phyloP scores from a whole-genome alignment of 352 stramenopile genomes.

The Plasmopara halstedii region DNA sequence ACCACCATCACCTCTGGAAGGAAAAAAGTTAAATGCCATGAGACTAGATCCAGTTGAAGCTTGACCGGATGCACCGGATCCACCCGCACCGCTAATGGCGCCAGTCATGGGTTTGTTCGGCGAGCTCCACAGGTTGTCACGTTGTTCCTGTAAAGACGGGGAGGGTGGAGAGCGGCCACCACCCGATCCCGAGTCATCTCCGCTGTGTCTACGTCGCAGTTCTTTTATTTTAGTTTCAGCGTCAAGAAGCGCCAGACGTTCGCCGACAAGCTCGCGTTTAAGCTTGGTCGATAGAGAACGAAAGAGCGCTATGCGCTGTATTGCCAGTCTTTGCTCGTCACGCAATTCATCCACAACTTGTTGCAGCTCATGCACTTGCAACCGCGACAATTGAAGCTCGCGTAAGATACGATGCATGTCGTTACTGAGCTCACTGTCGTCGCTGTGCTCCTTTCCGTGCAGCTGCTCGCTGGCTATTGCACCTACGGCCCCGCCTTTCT shows the following conservation, averaged over 20 bases:
- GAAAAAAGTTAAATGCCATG: constrained; percentile 64
- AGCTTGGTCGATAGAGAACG: constrained; percentile 49
- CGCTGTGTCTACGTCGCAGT: constrained; percentile 26
- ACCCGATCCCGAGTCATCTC: constrained; percentile 13
- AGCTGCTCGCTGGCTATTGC: constrained; percentile 23
- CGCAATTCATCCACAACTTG: constrained; percentile 44
- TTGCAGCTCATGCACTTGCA: constrained; percentile 29
- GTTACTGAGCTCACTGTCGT: constrained; percentile 13
- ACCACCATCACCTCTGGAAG: constrained; percentile 16
- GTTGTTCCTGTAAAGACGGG: constrained; percentile 23
- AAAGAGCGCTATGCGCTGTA: constrained; percentile 49
- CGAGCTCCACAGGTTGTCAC: constrained; percentile 43
- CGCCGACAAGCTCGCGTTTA: constrained; percentile 68
- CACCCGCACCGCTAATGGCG: constrained; percentile 7
- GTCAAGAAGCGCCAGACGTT: constrained; percentile 66
- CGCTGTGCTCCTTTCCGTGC: constrained; percentile 15
- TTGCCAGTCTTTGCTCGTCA: constrained; percentile 43
- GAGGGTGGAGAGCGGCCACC: constrained; percentile 23
- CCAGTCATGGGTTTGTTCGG: constrained; percentile 27
- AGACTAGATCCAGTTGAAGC: constrained; percentile 22
- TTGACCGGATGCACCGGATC: constrained; percentile 7
- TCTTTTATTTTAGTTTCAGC: constrained; percentile 60
- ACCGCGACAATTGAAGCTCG: constrained; percentile 23
- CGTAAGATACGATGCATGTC: constrained; percentile 22
- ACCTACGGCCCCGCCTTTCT: constrained; percentile 32